phyloP scores from a whole-genome alignment of 306 rosid species.

The Vigna mungo region DNA sequence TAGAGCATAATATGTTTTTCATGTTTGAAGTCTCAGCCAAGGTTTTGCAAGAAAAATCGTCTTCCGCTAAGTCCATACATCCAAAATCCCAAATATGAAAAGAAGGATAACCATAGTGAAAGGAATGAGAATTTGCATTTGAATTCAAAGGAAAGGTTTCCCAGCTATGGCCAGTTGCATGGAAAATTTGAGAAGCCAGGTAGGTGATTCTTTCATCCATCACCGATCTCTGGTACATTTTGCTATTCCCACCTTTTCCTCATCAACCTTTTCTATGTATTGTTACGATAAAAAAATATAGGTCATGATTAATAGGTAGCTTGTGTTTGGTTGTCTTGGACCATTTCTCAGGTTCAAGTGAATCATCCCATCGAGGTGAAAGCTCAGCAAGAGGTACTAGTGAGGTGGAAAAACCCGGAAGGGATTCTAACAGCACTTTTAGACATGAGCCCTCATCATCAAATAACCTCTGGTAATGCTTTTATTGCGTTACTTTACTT shows the following conservation, averaged over 20 bases:
- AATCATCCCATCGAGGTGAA: conserved; percentile 61
- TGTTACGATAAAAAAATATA: conserved; percentile 49
- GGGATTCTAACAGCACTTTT: conserved; percentile 15
- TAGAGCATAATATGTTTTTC: conserved; percentile 8
- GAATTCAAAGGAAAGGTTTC: conserved; percentile 54
- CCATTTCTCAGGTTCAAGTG: conserved; percentile 57
- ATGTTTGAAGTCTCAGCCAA: conserved; percentile 50
- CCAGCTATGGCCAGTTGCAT: conserved; percentile 44
- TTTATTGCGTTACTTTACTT: background rate
- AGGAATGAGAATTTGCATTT: conserved; percentile 63
- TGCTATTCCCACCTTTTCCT: conserved; percentile 43
- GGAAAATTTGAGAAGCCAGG: background rate
- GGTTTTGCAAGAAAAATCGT: conserved; percentile 42
- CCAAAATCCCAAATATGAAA: conserved; percentile 51
- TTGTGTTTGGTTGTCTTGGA: conserved; percentile 72
- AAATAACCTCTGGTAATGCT: conserved; percentile 36
- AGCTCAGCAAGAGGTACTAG: conserved; percentile 12
- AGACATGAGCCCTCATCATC: background rate
- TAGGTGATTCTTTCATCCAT: conserved; percentile 51
- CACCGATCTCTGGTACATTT: conserved; percentile 37
- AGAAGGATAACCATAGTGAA: conserved; percentile 54
- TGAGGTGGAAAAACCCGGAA: background rate
- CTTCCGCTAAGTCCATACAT: conserved; percentile 30
- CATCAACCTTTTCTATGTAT: conserved; percentile 57
- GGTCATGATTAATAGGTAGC: conserved; percentile 52